A percentile compares a stretch with the other conserved stretches of the same genome.
Evolutionary conservation across 768 basidiomycete genomes (phyloP).

Genomic region (Mycena rebaudengoi): DNA sequence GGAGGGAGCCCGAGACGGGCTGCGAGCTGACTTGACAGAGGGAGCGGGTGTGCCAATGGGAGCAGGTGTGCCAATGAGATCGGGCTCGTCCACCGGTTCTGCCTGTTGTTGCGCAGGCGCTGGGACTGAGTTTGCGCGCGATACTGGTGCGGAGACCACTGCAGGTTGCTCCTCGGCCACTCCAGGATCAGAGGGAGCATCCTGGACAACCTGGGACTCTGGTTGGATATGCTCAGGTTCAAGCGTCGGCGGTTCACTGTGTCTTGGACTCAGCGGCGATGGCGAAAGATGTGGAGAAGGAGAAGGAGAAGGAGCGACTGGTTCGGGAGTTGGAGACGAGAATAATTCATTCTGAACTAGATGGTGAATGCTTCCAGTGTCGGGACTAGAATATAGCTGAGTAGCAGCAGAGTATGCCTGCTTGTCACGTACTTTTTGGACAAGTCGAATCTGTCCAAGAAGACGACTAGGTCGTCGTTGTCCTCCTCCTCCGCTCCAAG

Average conservation of each 20-base stretch:
- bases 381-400: conserved; percentile 41
- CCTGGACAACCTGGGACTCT: conserved; percentile 11
- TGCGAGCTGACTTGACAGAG: conserved; percentile 18
- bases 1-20: conserved; percentile 21
- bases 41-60: conserved; percentile 42
- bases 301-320: not conserved
- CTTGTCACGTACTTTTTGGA: conserved; percentile 31
- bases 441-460: conserved; percentile 67
- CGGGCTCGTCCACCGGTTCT: conserved; percentile 47
- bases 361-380: conserved; percentile 50
- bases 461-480: conserved; percentile 54
- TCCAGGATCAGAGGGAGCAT: conserved; percentile 6
- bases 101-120: conserved; percentile 16
- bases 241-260: not conserved
- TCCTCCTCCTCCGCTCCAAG: conserved; percentile 47
- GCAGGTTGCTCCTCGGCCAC: not conserved
- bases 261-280: not conserved
- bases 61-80: conserved; percentile 51
- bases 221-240: not conserved
- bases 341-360: conserved; percentile 43
- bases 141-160: conserved; percentile 17
- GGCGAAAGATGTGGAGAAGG: conserved; percentile 3
- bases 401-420: not conserved
- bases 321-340: conserved; percentile 25
- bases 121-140: conserved; percentile 22